A percentile compares a stretch with the other conserved stretches of the same genome.
Conservation (phyloP, 2,329 filamentous ascomycete genomes). For the Xylaria sp. region DNA sequence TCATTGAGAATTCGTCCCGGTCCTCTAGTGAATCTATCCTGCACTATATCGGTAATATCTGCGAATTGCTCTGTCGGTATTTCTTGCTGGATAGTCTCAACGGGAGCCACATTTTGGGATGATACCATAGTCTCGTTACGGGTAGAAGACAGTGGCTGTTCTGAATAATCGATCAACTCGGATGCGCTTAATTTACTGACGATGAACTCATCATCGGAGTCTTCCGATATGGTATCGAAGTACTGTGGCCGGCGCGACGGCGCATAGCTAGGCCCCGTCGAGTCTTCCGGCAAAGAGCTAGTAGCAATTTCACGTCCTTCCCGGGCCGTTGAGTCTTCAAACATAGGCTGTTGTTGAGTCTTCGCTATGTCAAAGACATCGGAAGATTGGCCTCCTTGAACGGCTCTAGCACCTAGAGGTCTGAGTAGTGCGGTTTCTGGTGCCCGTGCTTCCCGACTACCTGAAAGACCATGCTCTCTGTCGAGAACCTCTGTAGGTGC, state of each 20-base stretch:
- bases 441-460: not conserved
- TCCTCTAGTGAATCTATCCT: not conserved
- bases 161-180: not conserved
- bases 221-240: conserved; percentile 25
- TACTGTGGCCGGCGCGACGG: not conserved
- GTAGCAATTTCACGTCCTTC: not conserved
- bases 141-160: not conserved
- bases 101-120: not conserved
- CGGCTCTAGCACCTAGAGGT: not conserved
- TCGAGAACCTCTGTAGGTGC: not conserved
- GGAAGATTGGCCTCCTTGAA: not conserved
- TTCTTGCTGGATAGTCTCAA: not conserved
- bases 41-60: not conserved
- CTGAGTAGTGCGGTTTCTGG: not conserved
- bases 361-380: not conserved
- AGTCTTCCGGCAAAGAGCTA: not conserved
- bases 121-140: too few relatives aligned
- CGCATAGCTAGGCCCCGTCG: not conserved
- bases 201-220: conserved; percentile 24
- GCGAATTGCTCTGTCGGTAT: not conserved
- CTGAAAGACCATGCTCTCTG: too few relatives aligned
- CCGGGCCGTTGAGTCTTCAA: not conserved
- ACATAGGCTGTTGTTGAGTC: too few relatives aligned
- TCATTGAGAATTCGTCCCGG: conserved; percentile 2
- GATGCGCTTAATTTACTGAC: conserved; percentile 1